A percentile compares a stretch with the other conserved stretches of the same genome.
Conservation (phyloP, 169 alveolate genomes). For the Cyclospora cayetanensis region DNA sequence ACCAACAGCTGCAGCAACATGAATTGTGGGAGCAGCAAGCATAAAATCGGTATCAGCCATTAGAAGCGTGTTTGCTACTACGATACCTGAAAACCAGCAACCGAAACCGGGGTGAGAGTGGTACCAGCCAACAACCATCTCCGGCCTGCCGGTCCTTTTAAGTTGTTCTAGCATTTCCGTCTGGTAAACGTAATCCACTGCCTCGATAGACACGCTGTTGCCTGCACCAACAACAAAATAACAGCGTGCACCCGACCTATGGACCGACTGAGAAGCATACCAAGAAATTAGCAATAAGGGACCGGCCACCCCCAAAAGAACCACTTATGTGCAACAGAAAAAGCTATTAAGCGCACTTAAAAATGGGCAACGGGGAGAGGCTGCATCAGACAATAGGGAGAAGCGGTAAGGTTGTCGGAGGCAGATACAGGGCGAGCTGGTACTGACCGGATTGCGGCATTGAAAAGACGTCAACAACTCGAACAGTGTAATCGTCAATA, state of each 20-base stretch:
- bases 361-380: neutral
- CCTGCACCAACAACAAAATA: too few species aligned
- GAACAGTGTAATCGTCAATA: slow-evolving; percentile 99
- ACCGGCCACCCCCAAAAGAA: too few species aligned
- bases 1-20: neutral
- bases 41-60: neutral
- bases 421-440: neutral
- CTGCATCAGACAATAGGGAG: neutral
- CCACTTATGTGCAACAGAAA: neutral
- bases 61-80: neutral
- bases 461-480: slow-evolving; percentile 99
- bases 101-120: slow-evolving; percentile 99
- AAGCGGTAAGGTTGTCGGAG: neutral
- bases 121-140: slow-evolving; percentile 99
- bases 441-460: slow-evolving; percentile 99
- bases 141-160: slow-evolving; percentile 97
- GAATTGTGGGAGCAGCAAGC: neutral
- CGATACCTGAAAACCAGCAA: slow-evolving; percentile 96
- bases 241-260: too few species aligned
- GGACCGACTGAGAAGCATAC: too few species aligned
- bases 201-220: slow-evolving; percentile 97
- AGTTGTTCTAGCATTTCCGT: slow-evolving; percentile 99
- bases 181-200: slow-evolving; percentile 99
- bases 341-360: neutral
- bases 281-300: neutral